Evolutionary conservation across 2,329 filamentous ascomycete genomes (phyloP), one percentile per base, ranked within the genome.

Genomic region (Didymella pomorum): DNA sequence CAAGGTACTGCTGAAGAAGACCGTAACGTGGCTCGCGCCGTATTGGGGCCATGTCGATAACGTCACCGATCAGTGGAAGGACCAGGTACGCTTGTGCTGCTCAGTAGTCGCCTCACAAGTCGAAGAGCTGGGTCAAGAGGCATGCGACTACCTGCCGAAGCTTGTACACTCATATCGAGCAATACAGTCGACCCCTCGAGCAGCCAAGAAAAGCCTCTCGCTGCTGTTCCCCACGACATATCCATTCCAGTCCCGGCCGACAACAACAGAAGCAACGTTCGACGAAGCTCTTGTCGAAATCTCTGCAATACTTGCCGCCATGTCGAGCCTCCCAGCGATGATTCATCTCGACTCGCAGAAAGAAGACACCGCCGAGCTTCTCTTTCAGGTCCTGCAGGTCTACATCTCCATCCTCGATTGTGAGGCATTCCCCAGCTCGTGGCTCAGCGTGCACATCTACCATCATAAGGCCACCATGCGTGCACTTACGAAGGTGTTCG

Each of bases 361-460:
- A 51, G 86, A 91, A 28, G 91, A 96, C 58, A 83, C 94, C 49
- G 86, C 89, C 10, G 84, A 86, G 2, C 86, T 97, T 41, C 76
- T 97, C 10, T 88, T 92, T 64, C 90, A 93, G 68, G 86, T 90
- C 0, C 83, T 99, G 25, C 89, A 91, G 60, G 90, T 96, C 8
- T 89, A 96, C 71, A 91, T 93, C 77, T 97, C 93, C 64, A 92
- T 99, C 52, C 81, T 99, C 11, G 87, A 89, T 57, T 93, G 93
- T 66, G 91, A 96, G 70, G 92, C 95, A 0, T 98, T 97, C 77
- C 95, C 96, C 0, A 81, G 86, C 18, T 88, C 86, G 58, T 99
- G 95, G 96, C 82, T 99, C 43, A 98, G 93, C 75, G 86, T 97
- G 53, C 90, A 96, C 71, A 95, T 98, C 39, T 95, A 91, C 77